Base-by-base conservation (phyloP, 2,329 filamentous ascomycete species). In the Fusarium pseudonygamai region DNA sequence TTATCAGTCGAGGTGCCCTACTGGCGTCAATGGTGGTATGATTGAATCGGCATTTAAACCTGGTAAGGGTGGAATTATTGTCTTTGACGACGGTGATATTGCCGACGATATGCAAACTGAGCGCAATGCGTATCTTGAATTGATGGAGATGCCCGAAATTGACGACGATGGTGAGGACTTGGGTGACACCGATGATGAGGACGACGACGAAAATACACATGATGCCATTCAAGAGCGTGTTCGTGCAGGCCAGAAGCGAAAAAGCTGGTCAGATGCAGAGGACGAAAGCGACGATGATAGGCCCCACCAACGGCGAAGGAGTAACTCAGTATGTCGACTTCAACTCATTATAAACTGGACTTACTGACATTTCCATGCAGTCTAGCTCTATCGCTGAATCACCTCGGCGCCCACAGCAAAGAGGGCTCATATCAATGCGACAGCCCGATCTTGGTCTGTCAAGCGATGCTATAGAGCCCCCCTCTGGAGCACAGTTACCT, bases 81-180 rank as follows among this genome's bases (percentile, higher is more conserved):
- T 98, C 5, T 97, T 96, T 80, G 96, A 98, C 79, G 96, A 98
- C 79, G 96, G 96, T 3, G 96, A 99, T 80, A 95, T 99, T 57
- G 93, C 96, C 75, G 93, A 96, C 75, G 93, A 95, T 39, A 84
- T 99, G 39, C 83, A 82, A 18, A 84, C 85, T 3, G 95, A 98
- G 82, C 89, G 90, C 75, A 91, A 94, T 67, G 95, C 96, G 43
- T 98, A 97, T 79, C 89, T 93, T 73, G 92, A 92, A n/a, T 84
- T 98, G 58, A 86, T 94, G 50, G 92, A 95, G 71, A 98, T 99
- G 95, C 96, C 95, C 2, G 93, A 97, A 52, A 84, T 97, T 53
- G 94, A 94, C 43, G 93, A 96, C 30, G 89, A 92, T 34, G 91
- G 90, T 16, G 89, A 92, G 32, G 87, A 90, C 59, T 85, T 90